These are phyloP conservation scores for Neofusicoccum cordaticola DNA, from an alignment of 2,329 filamentous ascomycete genomes.

Conservation along the genomic window DNA sequence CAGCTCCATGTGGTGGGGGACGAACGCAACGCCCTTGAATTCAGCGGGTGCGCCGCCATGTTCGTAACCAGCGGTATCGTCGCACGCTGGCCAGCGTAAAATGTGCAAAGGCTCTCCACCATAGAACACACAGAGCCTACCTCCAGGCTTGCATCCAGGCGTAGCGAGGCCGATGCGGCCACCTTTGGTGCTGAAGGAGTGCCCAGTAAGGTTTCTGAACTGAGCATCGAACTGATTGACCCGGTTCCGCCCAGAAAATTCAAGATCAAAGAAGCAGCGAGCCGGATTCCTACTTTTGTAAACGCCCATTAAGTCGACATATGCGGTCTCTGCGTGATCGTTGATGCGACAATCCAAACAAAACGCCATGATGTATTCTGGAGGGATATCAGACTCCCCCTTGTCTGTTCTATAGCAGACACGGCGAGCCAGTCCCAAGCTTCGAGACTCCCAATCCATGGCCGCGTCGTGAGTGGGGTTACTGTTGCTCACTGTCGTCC, in stretches of 20 bases:
- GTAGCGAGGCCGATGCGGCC: background rate
- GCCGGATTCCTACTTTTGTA: background rate
- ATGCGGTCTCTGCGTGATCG: background rate
- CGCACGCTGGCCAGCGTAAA: background rate
- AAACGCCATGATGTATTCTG: background rate
- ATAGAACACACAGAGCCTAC: background rate
- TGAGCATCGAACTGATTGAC: rapidly evolving
- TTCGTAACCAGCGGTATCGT: too few species aligned
- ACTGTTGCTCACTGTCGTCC: background rate
- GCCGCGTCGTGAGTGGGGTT: background rate
- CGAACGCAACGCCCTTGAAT: background rate
- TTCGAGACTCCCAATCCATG: background rate
- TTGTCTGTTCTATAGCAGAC: background rate
- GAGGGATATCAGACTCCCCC: background rate
- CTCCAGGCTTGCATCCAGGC: background rate
- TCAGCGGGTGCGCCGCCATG: background rate
- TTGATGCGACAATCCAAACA: background rate
- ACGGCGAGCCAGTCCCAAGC: background rate
- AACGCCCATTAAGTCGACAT: background rate
- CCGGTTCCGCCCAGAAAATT: background rate
- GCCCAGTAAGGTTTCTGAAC: background rate
- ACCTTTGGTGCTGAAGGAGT: background rate
- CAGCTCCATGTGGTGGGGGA: background rate
- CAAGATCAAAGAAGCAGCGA: background rate
- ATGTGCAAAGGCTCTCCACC: background rate